These are phyloP conservation scores for Cicer arietinum DNA, from an alignment of 306 rosid species.

Conservation along the genomic window DNA sequence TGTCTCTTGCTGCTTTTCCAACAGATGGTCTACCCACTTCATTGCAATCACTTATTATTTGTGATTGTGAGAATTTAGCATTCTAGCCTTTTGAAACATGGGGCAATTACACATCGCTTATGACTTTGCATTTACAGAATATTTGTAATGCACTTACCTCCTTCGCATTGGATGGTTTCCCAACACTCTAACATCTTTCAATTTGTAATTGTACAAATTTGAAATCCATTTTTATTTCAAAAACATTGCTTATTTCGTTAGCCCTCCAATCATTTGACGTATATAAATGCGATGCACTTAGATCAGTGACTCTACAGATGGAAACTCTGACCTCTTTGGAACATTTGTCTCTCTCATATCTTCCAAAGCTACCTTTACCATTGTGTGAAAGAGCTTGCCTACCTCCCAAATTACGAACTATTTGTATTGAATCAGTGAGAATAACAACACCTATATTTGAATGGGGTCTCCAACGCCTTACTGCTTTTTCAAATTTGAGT, in stretches of 20 bases:
- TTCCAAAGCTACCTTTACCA: not conserved
- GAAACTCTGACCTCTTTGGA: not conserved
- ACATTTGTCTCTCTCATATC: accelerated
- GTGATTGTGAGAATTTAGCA: not conserved
- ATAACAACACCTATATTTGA: not conserved
- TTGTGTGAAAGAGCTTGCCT: not conserved
- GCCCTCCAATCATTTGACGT: not conserved
- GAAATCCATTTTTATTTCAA: not conserved
- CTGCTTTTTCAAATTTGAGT: accelerated
- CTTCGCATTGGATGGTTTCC: not conserved
- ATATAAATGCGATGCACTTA: not conserved
- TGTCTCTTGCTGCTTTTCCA: conserved; percentile 17
- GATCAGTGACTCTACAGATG: not conserved
- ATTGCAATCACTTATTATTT: not conserved
- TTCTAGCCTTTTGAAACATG: conserved; percentile 16
- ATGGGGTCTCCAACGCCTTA: not conserved
- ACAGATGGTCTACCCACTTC: not conserved
- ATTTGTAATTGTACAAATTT: not conserved
- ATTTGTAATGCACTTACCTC: not conserved
- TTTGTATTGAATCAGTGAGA: not conserved
- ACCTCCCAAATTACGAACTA: conserved; percentile 4
- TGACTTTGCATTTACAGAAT: not conserved
- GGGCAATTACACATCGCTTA: conserved; percentile 19
- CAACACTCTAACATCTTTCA: not conserved
- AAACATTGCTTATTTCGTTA: not conserved